Base-by-base conservation (phyloP, 2,329 filamentous ascomycete species). In the Cladophialophora chaetospira region DNA sequence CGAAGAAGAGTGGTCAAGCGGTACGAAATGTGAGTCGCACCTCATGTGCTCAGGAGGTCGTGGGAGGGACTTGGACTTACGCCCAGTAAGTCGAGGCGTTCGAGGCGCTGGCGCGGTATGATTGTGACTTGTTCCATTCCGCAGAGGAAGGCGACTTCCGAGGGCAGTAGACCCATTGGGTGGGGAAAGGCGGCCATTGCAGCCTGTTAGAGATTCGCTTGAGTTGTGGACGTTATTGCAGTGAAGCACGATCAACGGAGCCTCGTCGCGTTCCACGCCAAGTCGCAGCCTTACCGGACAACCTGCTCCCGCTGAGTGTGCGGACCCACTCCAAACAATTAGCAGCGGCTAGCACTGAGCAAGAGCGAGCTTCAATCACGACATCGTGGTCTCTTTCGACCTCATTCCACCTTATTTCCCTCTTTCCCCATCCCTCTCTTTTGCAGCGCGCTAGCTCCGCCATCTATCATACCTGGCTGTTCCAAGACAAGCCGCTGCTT, bases 41-140 rank as follows among this genome's bases (percentile, higher is more conserved):
- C 57, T 60, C 62, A 63, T 57, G 55, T 63, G 47, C 69, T 58
- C 67, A 62, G 70, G 63, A 49, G 61, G 61, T 33, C 33, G 60
- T 57, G 46, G 56, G 67, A 66, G 68, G 69, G 57, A 84, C 88
- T 79, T 79, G 69, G 57, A 84, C 88, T 79, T 79, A 97, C 94
- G 64, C 88, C 86, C 53, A 99, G 83, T 61, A 99, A 82, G 66
- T 89, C 82, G 62, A 99, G 88, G 65, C 84, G 85, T 64, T 97
- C 91, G 51, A 99, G 85, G 63, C 89, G 84, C 72, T 97, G 92
- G 52, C 94, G 89, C 31, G 94, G 94, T 47, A 97, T 85, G 19
- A 99, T 83, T 0, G 92, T 97, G 54, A 99, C 88, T 68, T 91
- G 84, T 77, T 97, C 93, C 91, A 97, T 97, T 77, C 99, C 94